Evolutionary conservation across 2,329 filamentous ascomycete species (phyloP).

Genomic region (Neofusicoccum cordaticola): DNA sequence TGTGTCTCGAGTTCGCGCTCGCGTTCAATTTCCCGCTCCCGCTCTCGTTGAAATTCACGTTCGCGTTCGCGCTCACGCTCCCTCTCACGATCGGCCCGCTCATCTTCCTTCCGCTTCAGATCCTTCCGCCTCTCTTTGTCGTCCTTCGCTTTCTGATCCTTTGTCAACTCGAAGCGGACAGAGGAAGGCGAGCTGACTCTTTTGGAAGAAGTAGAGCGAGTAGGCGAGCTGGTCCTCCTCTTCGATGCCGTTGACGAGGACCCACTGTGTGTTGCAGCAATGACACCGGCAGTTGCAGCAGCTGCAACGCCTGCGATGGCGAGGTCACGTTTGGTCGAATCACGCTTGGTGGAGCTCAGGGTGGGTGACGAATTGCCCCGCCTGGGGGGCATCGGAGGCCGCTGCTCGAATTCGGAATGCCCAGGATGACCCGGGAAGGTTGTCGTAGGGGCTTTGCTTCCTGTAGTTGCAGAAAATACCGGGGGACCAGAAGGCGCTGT

Average conservation of each 20-base stretch:
- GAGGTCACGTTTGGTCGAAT: constrained; percentile 42
- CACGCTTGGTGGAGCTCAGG: constrained; percentile 37
- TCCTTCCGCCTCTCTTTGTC: constrained; percentile 35
- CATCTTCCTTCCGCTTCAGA: constrained; percentile 23
- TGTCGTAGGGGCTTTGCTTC: constrained; percentile 20
- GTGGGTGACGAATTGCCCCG: constrained; percentile 50
- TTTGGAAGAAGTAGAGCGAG: constrained; percentile 8
- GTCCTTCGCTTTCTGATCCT: constrained; percentile 55
- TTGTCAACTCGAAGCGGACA: constrained; percentile 58
- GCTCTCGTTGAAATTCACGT: background rate
- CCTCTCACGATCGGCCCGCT: constrained; percentile 21
- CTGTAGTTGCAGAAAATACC: constrained; percentile 33
- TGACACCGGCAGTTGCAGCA: constrained; percentile 41
- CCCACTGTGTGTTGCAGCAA: background rate
- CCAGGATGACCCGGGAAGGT: background rate
- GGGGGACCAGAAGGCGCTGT: constrained; percentile 40
- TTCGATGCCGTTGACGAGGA: background rate
- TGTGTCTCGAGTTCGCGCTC: constrained; percentile 26
- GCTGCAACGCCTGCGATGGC: constrained; percentile 44
- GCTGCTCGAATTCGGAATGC: constrained; percentile 9
- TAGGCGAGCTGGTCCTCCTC: constrained; percentile 4
- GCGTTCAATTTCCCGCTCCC: constrained; percentile 21
- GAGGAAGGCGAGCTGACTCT: constrained; percentile 37
- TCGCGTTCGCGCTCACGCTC: background rate
- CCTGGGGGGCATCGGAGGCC: constrained; percentile 30